Evolutionary conservation across 2,329 filamentous ascomycete species (phyloP).

Genomic region (Ophiosphaerella herpotricha): DNA sequence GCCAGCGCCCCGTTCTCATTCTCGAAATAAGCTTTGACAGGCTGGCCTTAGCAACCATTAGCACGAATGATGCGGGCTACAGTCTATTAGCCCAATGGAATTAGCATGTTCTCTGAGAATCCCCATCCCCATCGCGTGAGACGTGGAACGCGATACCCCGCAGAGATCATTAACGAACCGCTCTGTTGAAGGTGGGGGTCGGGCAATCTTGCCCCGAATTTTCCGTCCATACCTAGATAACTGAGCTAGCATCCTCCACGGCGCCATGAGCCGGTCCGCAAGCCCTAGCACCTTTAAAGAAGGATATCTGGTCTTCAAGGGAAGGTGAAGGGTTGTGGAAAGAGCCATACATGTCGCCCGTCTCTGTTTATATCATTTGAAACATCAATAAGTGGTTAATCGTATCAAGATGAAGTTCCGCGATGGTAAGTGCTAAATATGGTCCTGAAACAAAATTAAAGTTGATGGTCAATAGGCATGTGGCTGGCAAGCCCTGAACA

Average conservation of each 20-base stretch:
- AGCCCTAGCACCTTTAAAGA: conserved; percentile 14
- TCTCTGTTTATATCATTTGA: background rate
- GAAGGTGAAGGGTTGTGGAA: background rate
- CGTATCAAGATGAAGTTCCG: conserved; percentile 61
- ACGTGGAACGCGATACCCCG: conserved; percentile 7
- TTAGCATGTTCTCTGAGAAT: background rate
- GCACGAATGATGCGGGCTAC: too few relatives aligned
- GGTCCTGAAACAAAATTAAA: background rate
- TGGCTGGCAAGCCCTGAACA: conserved; percentile 65
- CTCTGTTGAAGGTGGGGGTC: conserved; percentile 7
- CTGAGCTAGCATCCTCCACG: background rate
- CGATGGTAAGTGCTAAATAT: conserved; percentile 52
- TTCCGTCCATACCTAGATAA: conserved; percentile 26
- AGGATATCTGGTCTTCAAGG: background rate
- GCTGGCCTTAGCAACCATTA: too few relatives aligned
- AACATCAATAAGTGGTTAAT: background rate
- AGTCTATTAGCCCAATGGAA: background rate
- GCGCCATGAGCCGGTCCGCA: conserved; percentile 22
- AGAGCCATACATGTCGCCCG: background rate
- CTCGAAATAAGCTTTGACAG: too few relatives aligned
- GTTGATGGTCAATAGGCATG: conserved; percentile 53
- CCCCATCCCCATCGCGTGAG: background rate
- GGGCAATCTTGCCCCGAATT: conserved; percentile 23
- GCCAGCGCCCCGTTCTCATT: too few relatives aligned
- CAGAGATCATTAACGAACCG: conserved; percentile 5